Base-by-base conservation (phyloP, 139 green algal species). In the Coelastrella sp. region DNA sequence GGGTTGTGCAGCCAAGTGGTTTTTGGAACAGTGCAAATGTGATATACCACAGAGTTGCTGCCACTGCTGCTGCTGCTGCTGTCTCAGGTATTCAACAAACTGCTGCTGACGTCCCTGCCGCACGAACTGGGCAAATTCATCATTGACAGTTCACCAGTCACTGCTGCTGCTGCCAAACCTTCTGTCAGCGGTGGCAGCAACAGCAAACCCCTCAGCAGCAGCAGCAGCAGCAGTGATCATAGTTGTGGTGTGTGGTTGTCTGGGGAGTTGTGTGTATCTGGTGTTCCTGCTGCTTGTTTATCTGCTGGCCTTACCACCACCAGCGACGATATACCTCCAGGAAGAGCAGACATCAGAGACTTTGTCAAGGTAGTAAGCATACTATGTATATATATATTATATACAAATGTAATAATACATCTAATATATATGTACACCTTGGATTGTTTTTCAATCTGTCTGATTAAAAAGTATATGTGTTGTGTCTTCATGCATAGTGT, bases 81-180 rank as follows among this genome's bases (percentile, higher is more conserved):
- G 90, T 84, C 84, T 88, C 70, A 92, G 89, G 80, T 88, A n/a
- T 88, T 91, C 70, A 91, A 73, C 49, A 87, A 87, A 56, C 80
- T 91, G 56, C 78, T 96, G 66, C 90, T 95, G 66, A 86, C 59
- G 0, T 35, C 91, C 56, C 91, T 97, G 70, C 95, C 94, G 6
- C 78, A 78, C 12, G 95, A 97, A 86, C 89, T 97, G 70, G 95
- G 95, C 0, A 68, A 93, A 27, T 96, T 95, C 87, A 81, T 96
- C 73, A 79, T 95, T 58, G 87, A 90, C 90, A 24, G 87, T 89
- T 17, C 78, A 27, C 84, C 59, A 82, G 63, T 82, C 24, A 35
- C 84, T 35, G 63, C 82, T 78, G 66, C 84, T 70, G 85, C 72
- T 10, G 82, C 19, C n/a, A 87, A 25, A 15, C 27, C 25, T 15